Base-by-base conservation (phyloP, 179 eudicot species). In the Camellia oleifera region DNA sequence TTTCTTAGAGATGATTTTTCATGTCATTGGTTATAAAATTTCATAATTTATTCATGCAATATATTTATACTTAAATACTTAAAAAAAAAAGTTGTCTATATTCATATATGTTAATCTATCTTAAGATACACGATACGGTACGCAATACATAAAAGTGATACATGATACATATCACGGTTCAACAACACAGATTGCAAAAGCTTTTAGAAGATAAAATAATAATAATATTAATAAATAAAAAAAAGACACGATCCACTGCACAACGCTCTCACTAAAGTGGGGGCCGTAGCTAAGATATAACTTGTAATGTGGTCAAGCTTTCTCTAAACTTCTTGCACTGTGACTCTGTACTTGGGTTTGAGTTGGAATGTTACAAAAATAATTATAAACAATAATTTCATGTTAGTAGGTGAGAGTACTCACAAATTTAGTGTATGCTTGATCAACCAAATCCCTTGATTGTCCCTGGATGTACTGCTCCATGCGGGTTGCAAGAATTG, bases 401-500 rank as follows among this genome's bases (percentile, higher is more conserved):
- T 15, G 15, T 42, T 45, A 14, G 46, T 18, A 6, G 53, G 52
- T 40, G 26, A 77, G 62, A 85, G 63, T 80, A 92, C 99, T 90
- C 83, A 92, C 99, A 87, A 94, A 86, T 82, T 94, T 96, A 44
- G 90, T 88, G 80, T 96, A 96, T 72, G 98, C 99, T 88, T 90
- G 94, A 82, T 96, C 99, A 83, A 96, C 99, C 88, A 96, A 88
- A 88, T 96, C 98, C 89, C 99, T 92, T 66, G 98, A 94, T 70
- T 92, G 94, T 81, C 99, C 99, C 80, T 94, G 97, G 82, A 96
- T 92, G 87, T 96, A 96, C 82, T 94, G 99, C 91, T 96, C 99
- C 99, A 96, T 94, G 73, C 97, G 96, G 75, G 99, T 96, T 15
- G 98, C 99, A 90, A 96, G 97, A 70, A 86, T 86, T n/a, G 93